These are phyloP conservation scores for Tulasnella calospora DNA, from an alignment of 768 basidiomycete genomes.

Conservation along the genomic window DNA sequence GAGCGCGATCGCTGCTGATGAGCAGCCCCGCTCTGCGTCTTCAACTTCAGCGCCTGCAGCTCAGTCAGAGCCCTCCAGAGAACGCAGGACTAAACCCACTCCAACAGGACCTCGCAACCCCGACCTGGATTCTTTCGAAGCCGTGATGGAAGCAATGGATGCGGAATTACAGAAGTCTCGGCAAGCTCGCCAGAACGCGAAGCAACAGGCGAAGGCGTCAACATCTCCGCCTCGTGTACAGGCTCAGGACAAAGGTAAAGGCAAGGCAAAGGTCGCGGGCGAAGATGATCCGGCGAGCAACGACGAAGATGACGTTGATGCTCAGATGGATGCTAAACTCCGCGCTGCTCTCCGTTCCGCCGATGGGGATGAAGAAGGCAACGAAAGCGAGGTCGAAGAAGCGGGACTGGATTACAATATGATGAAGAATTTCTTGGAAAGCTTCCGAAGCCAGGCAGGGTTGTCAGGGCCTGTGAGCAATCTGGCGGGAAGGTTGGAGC, in stretches of 20 bases:
- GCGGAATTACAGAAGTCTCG: conserved; percentile 58
- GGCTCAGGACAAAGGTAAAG: conserved; percentile 22
- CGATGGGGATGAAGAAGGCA: conserved; percentile 51
- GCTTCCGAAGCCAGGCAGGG: conserved; percentile 88
- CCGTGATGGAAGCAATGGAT: conserved; percentile 96
- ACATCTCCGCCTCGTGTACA: neutral
- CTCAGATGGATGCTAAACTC: conserved; percentile 84
- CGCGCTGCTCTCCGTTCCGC: conserved; percentile 50
- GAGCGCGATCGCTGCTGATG: conserved; percentile 21
- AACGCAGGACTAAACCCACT: neutral
- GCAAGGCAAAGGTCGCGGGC: conserved; percentile 49
- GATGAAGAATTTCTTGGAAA: conserved; percentile 96
- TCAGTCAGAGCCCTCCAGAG: neutral
- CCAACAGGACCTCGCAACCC: conserved; percentile 45
- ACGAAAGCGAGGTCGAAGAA: conserved; percentile 34
- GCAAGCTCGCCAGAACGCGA: conserved; percentile 29
- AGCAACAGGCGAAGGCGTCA: conserved; percentile 28
- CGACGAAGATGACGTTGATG: conserved; percentile 55
- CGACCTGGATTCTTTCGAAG: conserved; percentile 85
- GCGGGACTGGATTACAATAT: conserved; percentile 71
- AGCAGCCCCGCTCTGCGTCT: neutral
- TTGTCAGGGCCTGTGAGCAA: conserved; percentile 87
- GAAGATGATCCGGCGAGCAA: conserved; percentile 44
- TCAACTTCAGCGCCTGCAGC: neutral
- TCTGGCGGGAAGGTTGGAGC: conserved; percentile 73